Evolutionary conservation across 768 basidiomycete species (phyloP), one percentile per base, ranked within the genome.

Genomic region (Cyclocybe aegerita): DNA sequence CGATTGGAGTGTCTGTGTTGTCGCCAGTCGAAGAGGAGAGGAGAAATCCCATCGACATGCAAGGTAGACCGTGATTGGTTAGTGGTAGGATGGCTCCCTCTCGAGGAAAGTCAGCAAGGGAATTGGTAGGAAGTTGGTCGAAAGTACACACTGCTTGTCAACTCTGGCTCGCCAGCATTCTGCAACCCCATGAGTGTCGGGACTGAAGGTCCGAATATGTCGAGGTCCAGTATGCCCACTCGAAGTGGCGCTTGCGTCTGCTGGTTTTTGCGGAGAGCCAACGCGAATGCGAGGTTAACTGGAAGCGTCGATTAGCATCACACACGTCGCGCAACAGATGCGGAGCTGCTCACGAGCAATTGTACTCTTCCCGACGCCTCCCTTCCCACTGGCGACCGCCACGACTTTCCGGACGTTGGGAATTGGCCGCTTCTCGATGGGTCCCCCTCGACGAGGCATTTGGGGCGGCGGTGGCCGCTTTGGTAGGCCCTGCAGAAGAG

Each of bases 1-100:
- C 91, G 31, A 98, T 78, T 0, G 94, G 86, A 0, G 85, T 83
- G 62, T 95, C 92, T 33, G 77, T 76, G 47, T 77, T 77, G 2
- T 79, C 71, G 38, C 72, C 46, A 2, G 53, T 34, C 7, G 50
- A 30, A 23, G 62, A 70, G 1, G 90, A 87, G 10, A 98, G 78
- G 9, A 99, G 80, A 65, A 93, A 99, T 2, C 94, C 96, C 83
- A 99, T 97, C 0, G 94, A 97, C 96, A 98, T 98, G 59, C 89
- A 90, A 11, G 90, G 86, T 2, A 98, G 60, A 10, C 92, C 90
- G 65, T 98, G 93, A 61, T 97, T 97, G 14, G 76, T 77, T 11
- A 98, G 69, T 0, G 95, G 96, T 9, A 89, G 62, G 29, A 98
- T 76, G 15, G 88, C 86, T 8, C 92, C 93, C 33, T 62, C 93